These are phyloP conservation scores for Xylaria scruposa DNA, from an alignment of 495 filamentous ascomycete species.

Conservation along the genomic window DNA sequence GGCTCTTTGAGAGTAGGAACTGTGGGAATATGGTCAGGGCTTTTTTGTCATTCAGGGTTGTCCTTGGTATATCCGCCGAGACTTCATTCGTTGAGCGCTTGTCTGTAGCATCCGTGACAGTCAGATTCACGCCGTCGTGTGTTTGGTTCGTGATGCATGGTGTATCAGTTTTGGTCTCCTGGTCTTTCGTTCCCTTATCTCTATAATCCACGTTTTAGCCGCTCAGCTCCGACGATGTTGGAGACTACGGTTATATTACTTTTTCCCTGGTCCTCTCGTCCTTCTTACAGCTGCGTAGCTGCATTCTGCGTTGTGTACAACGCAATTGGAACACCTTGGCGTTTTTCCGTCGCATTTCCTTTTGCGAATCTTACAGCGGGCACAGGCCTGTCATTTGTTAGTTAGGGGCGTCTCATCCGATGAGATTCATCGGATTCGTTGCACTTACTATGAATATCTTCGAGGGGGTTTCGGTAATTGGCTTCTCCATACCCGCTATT, in stretches of 20 bases:
- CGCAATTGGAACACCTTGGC: conserved; percentile 44
- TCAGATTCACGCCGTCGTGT: neutral
- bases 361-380: conserved; percentile 31
- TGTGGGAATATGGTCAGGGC: conserved; percentile 2
- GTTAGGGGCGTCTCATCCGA: neutral
- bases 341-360: conserved; percentile 43
- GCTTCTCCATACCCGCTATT: neutral
- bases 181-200: neutral
- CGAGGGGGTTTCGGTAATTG: neutral
- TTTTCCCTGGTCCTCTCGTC: conserved; percentile 18
- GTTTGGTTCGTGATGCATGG: neutral
- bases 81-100: neutral
- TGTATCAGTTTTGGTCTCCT: neutral
- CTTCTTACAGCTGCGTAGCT: neutral
- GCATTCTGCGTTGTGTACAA: conserved; percentile 16
- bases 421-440: neutral
- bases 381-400: conserved; percentile 12
- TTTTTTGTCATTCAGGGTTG: neutral
- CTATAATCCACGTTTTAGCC: neutral
- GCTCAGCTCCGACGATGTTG: neutral
- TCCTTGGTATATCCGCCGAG: neutral
- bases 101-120: neutral
- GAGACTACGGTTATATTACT: neutral
- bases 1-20: neutral
- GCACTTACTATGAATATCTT: neutral